A percentile compares a stretch with the other conserved stretches of the same genome.
Conservation (phyloP, 169 alveolate genomes). For the Sarcocystis neurona region DNA sequence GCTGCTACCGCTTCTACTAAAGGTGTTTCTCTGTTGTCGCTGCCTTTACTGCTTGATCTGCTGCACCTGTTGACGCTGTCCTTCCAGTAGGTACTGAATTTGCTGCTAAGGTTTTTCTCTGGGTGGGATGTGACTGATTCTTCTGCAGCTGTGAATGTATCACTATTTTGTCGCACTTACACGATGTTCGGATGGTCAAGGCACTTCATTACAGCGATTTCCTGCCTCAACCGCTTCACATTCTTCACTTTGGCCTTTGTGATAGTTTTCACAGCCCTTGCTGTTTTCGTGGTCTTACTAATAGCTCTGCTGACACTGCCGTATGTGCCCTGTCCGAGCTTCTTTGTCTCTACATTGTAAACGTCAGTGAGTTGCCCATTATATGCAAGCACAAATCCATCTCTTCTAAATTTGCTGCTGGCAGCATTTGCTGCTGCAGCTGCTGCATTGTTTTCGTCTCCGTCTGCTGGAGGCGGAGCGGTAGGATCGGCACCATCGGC, state of each 20-base stretch:
- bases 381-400: slow-evolving; percentile 62
- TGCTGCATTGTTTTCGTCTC: too few species aligned
- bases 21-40: too few species aligned
- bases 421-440: too few species aligned
- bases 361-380: slow-evolving; percentile 63
- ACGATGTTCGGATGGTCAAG: slow-evolving; percentile 72
- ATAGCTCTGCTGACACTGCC: slow-evolving; percentile 70
- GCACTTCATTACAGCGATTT: slow-evolving; percentile 77
- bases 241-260: slow-evolving; percentile 78
- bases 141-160: background rate
- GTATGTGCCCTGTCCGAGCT: slow-evolving; percentile 70
- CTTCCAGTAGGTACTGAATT: too few species aligned
- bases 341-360: slow-evolving; percentile 64
- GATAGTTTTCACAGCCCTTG: slow-evolving; percentile 81
- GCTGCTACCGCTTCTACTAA: too few species aligned
- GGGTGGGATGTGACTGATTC: background rate
- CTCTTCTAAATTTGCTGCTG: slow-evolving; percentile 51
- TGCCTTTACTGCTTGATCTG: too few species aligned
- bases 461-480: too few species aligned
- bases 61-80: too few species aligned
- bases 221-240: slow-evolving; percentile 80
- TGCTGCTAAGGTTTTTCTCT: too few species aligned
- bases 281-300: slow-evolving; percentile 65
- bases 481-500: too few species aligned
- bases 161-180: slow-evolving; percentile 23